Conservation (phyloP, 768 basidiomycete genomes). For the Lentinula sp. region DNA sequence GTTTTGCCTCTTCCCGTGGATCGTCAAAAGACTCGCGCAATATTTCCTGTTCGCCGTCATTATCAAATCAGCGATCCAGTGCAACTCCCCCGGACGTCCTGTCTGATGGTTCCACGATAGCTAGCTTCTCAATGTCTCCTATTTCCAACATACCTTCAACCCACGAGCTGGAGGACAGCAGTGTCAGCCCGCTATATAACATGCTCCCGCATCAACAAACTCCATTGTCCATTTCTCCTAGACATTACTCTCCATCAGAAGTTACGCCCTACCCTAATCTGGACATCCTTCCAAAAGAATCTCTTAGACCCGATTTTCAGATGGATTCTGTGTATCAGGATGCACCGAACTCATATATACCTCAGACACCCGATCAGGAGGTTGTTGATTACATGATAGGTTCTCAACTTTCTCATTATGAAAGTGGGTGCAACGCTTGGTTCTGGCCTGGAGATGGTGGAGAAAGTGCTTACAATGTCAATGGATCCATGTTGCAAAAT, state of each 20-base stretch:
- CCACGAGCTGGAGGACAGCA: background rate
- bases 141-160: background rate
- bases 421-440: conserved; percentile 7
- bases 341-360: background rate
- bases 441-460: conserved; percentile 4
- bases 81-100: background rate
- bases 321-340: background rate
- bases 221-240: background rate
- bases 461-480: background rate
- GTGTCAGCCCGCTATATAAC: background rate
- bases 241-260: background rate
- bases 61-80: background rate
- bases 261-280: background rate
- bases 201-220: background rate
- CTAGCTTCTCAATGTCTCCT: background rate
- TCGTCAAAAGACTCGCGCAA: background rate
- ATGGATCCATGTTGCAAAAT: background rate
- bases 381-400: conserved; percentile 2
- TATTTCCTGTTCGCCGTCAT: background rate
- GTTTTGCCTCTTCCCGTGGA: background rate
- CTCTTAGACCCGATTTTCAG: background rate
- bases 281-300: background rate
- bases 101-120: background rate
- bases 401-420: conserved; percentile 5
- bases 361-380: background rate